Base-by-base conservation (phyloP, 768 basidiomycete species). In the Coprinopsis cinerea region DNA sequence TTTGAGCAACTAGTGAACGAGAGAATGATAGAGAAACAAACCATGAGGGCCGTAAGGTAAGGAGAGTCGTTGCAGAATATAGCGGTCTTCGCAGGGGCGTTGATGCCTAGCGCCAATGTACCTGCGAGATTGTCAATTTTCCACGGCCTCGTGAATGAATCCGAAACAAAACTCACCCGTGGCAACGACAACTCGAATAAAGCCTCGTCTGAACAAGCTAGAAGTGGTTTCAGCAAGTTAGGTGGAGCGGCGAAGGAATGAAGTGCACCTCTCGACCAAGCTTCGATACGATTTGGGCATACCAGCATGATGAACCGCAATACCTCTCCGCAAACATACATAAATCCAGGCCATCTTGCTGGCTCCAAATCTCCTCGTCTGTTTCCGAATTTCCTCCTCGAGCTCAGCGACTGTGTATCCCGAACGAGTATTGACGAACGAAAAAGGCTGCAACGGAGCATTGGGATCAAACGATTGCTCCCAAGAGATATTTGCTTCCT, bases 71-170 rank as follows among this genome's bases (percentile, higher is more conserved):
- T 79, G 47, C 74, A 77, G 56, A 86, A 86, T 4, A 82, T 72
- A 1, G 78, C 71, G 0, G 85, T 82, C 56, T 77, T 83, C 0
- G 82, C 73, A 0, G 85, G 85, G 0, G 83, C 84, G 57, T 88
- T 88, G 57, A 88, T 88, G 50, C 85, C 86, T 13, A 88, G 85
- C 13, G 37, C 85, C 48, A 87, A 67, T 4, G 84, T 86, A 1
- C 79, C 81, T 81, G 44, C 17, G 14, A 7, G 13, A 56, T 3
- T 7, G 47, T 51, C 23, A 18, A 22, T 47, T 23, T 15, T 26
- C 44, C 17, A 44, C 17, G 3, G 17, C 5, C 43, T 55, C 9
- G 23, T 32, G 17, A 7, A n/a, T 7, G 26, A 44, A 25, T 47
- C 9, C 7, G 18, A 7, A 17, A 24, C 6, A 41, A 13, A 26